These are phyloP conservation scores for Talaromyces wortmannii DNA, from an alignment of 495 filamentous ascomycete genomes.

Conservation along the genomic window DNA sequence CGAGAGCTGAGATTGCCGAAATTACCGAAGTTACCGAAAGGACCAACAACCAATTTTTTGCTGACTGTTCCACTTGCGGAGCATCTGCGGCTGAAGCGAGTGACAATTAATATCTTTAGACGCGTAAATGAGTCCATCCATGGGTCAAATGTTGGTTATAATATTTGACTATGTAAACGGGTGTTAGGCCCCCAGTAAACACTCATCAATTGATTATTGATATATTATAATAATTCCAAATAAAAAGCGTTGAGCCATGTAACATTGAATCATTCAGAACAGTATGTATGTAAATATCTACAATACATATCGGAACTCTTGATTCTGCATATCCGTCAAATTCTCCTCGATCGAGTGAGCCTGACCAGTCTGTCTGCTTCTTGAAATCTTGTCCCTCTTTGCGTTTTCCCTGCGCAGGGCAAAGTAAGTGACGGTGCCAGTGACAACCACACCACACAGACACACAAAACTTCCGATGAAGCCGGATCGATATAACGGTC, in stretches of 20 bases:
- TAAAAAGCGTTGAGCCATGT: no score
- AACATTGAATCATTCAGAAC: no score
- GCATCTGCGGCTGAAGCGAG: no score
- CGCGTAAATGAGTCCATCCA: no score
- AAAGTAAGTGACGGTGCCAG: background rate
- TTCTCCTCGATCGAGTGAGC: background rate
- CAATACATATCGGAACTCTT: background rate
- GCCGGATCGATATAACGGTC: slow-evolving; percentile 15
- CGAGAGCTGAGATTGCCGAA: background rate
- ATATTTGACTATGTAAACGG: no score
- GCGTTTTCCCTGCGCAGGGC: background rate
- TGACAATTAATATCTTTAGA: no score
- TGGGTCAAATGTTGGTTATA: no score
- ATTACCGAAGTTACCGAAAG: background rate
- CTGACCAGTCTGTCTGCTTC: background rate
- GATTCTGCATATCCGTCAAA: background rate
- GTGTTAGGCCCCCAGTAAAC: no score
- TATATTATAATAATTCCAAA: no score
- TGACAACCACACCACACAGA: background rate
- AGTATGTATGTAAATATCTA: background rate
- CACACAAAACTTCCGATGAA: background rate
- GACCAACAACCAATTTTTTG: no score
- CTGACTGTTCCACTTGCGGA: no score
- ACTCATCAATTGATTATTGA: no score
- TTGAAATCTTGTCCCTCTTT: background rate